A percentile compares a stretch with the other conserved stretches of the same genome.
These are phyloP conservation scores for Xylariomycetidae sp. DNA, from an alignment of 2,329 filamentous ascomycete species.

Conservation along the genomic window DNA sequence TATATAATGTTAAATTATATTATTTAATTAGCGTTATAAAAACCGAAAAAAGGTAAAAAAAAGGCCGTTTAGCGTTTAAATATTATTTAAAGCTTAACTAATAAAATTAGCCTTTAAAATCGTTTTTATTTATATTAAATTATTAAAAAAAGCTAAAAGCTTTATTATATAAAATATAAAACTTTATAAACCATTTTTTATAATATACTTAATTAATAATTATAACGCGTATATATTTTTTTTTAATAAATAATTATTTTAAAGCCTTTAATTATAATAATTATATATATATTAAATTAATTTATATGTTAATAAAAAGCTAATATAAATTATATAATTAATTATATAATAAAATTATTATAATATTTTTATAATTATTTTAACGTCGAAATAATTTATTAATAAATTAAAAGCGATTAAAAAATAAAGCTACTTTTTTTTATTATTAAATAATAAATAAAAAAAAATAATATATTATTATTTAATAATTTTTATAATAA, in stretches of 20 bases:
- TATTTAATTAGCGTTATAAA: constrained; percentile 1
- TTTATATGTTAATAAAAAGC: background rate
- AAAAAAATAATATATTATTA: background rate
- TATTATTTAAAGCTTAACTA: background rate
- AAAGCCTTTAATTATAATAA: background rate
- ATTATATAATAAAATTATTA: background rate
- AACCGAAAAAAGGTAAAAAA: background rate
- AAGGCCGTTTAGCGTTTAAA: background rate
- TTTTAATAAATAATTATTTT: too few relatives aligned
- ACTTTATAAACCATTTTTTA: constrained; percentile 1
- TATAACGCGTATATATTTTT: constrained; percentile 1
- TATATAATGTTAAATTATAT: constrained; percentile 1
- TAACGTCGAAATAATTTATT: background rate
- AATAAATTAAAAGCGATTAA: background rate
- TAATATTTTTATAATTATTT: background rate
- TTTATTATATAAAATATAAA: background rate
- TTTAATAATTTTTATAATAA: background rate
- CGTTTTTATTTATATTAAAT: background rate
- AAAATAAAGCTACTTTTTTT: background rate
- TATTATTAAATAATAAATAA: background rate
- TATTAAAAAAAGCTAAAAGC: background rate
- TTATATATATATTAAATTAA: background rate
- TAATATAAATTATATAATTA: background rate
- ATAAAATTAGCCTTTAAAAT: background rate
- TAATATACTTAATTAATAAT: constrained; percentile 1